Conservation (phyloP, 352 stramenopile genomes). For the Discostella stelligera region DNA sequence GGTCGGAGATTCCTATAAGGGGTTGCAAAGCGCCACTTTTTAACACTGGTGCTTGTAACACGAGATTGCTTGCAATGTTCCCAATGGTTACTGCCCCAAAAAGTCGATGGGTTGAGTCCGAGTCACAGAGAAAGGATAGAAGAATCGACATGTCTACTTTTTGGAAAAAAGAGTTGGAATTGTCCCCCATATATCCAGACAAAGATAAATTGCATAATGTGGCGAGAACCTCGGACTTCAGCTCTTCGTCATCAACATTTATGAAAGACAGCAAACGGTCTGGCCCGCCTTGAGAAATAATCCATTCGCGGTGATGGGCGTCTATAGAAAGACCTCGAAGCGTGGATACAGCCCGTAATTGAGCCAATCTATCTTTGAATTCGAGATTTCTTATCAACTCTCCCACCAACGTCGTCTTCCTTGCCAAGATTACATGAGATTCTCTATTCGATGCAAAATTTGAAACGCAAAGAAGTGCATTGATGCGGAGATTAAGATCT, state of each 20-base stretch:
- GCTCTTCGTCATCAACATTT: conserved; percentile 90
- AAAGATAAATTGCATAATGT: conserved; percentile 96
- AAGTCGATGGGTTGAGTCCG: conserved; percentile 91
- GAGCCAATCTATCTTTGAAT: conserved; percentile 68
- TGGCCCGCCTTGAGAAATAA: conserved; percentile 88
- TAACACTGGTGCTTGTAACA: conserved; percentile 77
- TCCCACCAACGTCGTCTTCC: conserved; percentile 49
- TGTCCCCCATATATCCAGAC: conserved; percentile 90
- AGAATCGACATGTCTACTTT: conserved; percentile 89
- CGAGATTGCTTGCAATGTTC: conserved; percentile 89
- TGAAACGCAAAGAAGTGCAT: conserved; percentile 88
- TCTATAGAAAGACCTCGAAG: conserved; percentile 91
- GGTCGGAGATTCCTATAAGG: conserved; percentile 82
- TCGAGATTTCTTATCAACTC: conserved; percentile 58
- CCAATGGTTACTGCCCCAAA: conserved; percentile 95
- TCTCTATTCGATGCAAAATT: conserved; percentile 92
- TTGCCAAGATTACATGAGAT: conserved; percentile 88
- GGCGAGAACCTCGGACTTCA: conserved; percentile 94
- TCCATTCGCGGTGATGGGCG: conserved; percentile 84
- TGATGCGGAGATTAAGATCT: conserved; percentile 79
- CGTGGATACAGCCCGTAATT: conserved; percentile 88
- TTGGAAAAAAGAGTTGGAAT: conserved; percentile 88
- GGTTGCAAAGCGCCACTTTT: conserved; percentile 87
- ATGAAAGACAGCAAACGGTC: conserved; percentile 88
- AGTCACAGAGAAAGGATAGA: conserved; percentile 92